Conservation (phyloP, 495 filamentous ascomycete species). For the Xylaria nigripes region DNA sequence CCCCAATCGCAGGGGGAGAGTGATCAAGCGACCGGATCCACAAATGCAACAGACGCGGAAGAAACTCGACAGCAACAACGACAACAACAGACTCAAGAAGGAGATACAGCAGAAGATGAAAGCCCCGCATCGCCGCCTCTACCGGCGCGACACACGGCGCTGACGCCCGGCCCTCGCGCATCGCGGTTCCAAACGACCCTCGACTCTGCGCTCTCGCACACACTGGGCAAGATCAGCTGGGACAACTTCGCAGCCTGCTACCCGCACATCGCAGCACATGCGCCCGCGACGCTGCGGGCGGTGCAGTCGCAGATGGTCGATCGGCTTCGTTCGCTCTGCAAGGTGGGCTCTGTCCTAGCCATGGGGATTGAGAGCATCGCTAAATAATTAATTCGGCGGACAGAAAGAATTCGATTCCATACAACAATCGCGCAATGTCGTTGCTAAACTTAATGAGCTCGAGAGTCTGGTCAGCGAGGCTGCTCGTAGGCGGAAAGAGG, state of each 20-base stretch:
- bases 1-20: not conserved
- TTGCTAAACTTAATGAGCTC: slow-evolving; percentile 70
- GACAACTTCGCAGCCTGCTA: slow-evolving; percentile 81
- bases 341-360: slow-evolving; percentile 25
- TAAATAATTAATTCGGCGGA: too few relatives aligned
- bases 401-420: slow-evolving; percentile 72
- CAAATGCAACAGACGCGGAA: not conserved
- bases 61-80: not conserved
- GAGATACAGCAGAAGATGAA: slow-evolving; percentile 6
- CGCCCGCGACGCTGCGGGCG: slow-evolving; percentile 55
- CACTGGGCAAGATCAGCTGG: slow-evolving; percentile 64
- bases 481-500: slow-evolving; percentile 46
- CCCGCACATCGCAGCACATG: slow-evolving; percentile 66
- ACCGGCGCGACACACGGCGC: slow-evolving; percentile 47
- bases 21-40: not conserved
- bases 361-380: too few relatives aligned
- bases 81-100: slow-evolving; percentile 9
- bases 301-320: slow-evolving; percentile 66
- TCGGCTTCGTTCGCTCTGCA: slow-evolving; percentile 52
- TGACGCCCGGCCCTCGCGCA: slow-evolving; percentile 68
- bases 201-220: slow-evolving; percentile 56
- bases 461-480: slow-evolving; percentile 70
- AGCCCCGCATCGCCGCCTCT: slow-evolving; percentile 36
- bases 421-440: slow-evolving; percentile 58
- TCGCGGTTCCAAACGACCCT: slow-evolving; percentile 62